Evolutionary conservation across 371 early-diverging fungal genomes (phyloP).

Genomic region (Vittaforma corneae): DNA sequence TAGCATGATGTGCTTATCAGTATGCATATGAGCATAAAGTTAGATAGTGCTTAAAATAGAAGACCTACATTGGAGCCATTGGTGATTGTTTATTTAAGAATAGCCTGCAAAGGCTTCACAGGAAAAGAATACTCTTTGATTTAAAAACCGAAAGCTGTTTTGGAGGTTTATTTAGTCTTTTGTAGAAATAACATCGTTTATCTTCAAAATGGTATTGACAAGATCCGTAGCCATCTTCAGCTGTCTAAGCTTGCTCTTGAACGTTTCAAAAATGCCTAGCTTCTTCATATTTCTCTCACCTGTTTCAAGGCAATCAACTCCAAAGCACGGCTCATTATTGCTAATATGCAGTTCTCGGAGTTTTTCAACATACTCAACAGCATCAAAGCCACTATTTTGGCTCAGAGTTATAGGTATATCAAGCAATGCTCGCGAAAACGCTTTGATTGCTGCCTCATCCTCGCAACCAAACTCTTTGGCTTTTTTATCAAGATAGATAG

Average conservation of each 20-base stretch:
- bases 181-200: constrained; percentile 61
- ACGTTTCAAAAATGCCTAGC: constrained; percentile 86
- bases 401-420: constrained; percentile 87
- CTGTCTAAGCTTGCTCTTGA: constrained; percentile 94
- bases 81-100: too few species aligned
- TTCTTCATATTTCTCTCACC: constrained; percentile 87
- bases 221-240: constrained; percentile 90
- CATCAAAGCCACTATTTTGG: constrained; percentile 81
- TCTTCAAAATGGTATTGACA: constrained; percentile 79
- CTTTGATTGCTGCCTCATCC: constrained; percentile 50
- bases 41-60: too few species aligned
- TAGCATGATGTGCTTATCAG: too few species aligned
- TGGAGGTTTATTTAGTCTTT: constrained; percentile 21
- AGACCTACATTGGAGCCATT: too few species aligned
- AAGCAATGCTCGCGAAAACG: constrained; percentile 86
- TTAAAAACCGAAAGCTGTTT: too few species aligned
- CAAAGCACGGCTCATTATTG: constrained; percentile 67
- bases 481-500: constrained; percentile 59
- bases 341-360: constrained; percentile 81
- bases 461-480: constrained; percentile 10
- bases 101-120: too few species aligned
- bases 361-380: constrained; percentile 80
- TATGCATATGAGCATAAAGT: too few species aligned
- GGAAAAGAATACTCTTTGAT: too few species aligned
- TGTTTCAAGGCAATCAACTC: constrained; percentile 82